A percentile compares a stretch with the other conserved stretches of the same genome.
phyloP scores from a whole-genome alignment of 2,329 filamentous ascomycete species.

The Colletotrichum paranaense region DNA sequence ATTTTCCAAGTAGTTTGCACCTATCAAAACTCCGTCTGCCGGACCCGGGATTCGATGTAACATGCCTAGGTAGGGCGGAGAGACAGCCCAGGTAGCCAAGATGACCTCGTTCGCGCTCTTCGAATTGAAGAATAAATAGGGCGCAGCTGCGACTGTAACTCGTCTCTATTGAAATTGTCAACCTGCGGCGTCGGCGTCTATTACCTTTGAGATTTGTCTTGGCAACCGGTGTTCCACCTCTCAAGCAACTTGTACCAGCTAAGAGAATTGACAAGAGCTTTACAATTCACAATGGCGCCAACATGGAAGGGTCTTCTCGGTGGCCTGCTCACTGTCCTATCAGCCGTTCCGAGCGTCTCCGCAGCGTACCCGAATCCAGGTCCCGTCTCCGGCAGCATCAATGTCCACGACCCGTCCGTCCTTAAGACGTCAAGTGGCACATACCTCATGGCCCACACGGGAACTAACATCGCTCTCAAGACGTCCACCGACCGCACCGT shows the following conservation, averaged over 20 bases:
- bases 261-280: not conserved
- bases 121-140: not conserved
- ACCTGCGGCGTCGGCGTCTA: not conserved
- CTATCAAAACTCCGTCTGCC: not conserved
- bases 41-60: not conserved
- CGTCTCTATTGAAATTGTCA: not conserved
- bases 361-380: slow-evolving; percentile 39
- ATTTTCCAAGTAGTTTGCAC: not conserved
- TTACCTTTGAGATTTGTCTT: not conserved
- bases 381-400: slow-evolving; percentile 40
- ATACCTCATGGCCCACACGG: slow-evolving; percentile 44
- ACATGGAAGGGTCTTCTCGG: slow-evolving; percentile 39
- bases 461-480: slow-evolving; percentile 43
- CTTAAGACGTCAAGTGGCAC: slow-evolving; percentile 43
- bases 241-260: not conserved
- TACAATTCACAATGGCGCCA: slow-evolving; percentile 21
- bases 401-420: slow-evolving; percentile 44
- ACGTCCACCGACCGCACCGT: slow-evolving; percentile 46
- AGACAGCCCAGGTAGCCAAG: not conserved
- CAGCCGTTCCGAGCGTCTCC: slow-evolving; percentile 22
- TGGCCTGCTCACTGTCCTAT: slow-evolving; percentile 39
- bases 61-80: not conserved
- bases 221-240: not conserved
- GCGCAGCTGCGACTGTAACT: not conserved
- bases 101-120: not conserved